A percentile compares a stretch with the other conserved stretches of the same genome.
Evolutionary conservation across 768 basidiomycete genomes (phyloP).

Genomic region (Vararia minispora): DNA sequence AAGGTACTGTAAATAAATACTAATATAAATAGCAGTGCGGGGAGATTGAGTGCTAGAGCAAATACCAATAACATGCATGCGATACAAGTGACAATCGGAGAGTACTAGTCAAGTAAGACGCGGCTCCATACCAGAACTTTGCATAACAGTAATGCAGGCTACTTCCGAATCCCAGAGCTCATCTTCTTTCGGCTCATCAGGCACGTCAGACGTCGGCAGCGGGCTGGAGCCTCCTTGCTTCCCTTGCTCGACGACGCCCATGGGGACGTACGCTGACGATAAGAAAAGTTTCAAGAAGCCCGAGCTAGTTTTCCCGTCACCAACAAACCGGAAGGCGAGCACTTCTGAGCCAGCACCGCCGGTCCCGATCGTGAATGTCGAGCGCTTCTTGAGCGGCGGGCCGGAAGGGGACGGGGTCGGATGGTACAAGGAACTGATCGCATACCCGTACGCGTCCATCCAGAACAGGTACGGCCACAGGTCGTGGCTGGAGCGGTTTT

Average conservation of each 20-base stretch:
- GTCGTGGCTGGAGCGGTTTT: conserved; percentile 37
- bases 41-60: no score
- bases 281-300: conserved; percentile 51
- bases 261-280: conserved; percentile 36
- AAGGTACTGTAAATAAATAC: no score
- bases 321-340: conserved; percentile 30
- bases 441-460: conserved; percentile 47
- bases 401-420: conserved; percentile 25
- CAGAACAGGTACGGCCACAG: conserved; percentile 56
- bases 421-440: conserved; percentile 44
- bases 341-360: conserved; percentile 35
- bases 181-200: no score
- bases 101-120: no score
- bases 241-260: conserved; percentile 39
- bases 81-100: no score
- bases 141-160: conserved; percentile 20
- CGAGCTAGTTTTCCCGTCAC: conserved; percentile 27
- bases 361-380: conserved; percentile 28
- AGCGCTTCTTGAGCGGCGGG: conserved; percentile 37
- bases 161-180: conserved; percentile 23
- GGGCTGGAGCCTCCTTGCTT: conserved; percentile 7
- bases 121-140: no score
- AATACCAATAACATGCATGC: no score
- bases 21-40: no score
- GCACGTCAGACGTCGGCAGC: conserved; percentile 1